Conservation (phyloP, 805 yeast genomes). For the Ogataea siamensis region DNA sequence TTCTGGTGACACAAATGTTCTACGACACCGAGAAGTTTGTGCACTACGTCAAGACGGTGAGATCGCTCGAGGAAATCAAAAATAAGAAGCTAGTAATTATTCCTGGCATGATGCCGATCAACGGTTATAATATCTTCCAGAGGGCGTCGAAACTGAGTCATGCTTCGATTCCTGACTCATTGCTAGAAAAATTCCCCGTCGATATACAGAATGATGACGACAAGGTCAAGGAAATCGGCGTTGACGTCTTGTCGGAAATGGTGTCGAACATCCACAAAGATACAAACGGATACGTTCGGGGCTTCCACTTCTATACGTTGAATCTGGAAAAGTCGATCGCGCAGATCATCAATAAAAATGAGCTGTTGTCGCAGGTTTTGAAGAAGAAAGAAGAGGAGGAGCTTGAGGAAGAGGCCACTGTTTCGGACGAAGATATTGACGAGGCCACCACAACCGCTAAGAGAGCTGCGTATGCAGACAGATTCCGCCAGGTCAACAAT, state of each 20-base stretch:
- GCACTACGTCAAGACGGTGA: slow-evolving; percentile 54
- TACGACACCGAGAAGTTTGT: slow-evolving; percentile 81
- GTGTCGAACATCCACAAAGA: slow-evolving; percentile 53
- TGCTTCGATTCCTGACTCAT: slow-evolving; percentile 68
- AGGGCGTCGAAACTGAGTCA: slow-evolving; percentile 88
- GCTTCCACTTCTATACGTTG: slow-evolving; percentile 89
- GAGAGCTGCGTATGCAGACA: slow-evolving; percentile 35
- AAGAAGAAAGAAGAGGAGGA: slow-evolving; percentile 37
- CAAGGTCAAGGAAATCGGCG: slow-evolving; percentile 77
- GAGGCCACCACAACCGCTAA: slow-evolving; percentile 32
- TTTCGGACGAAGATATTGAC: slow-evolving; percentile 33
- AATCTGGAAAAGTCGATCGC: slow-evolving; percentile 93
- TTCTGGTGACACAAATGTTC: slow-evolving; percentile 86
- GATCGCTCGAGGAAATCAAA: slow-evolving; percentile 37
- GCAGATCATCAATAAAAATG: slow-evolving; percentile 66
- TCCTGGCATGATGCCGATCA: slow-evolving; percentile 92
- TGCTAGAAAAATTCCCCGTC: slow-evolving; percentile 54
- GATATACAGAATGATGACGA: slow-evolving; percentile 69
- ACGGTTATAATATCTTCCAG: slow-evolving; percentile 75
- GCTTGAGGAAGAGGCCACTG: slow-evolving; percentile 30
- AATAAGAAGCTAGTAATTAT: slow-evolving; percentile 51
- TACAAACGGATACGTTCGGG: slow-evolving; percentile 60
- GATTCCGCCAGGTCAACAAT: slow-evolving; percentile 32
- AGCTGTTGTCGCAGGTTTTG: slow-evolving; percentile 49
- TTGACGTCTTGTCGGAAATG: slow-evolving; percentile 64